A percentile compares a stretch with the other conserved stretches of the same genome.
Conservation (phyloP, 352 stramenopile species). For the Phytophthora pini region DNA sequence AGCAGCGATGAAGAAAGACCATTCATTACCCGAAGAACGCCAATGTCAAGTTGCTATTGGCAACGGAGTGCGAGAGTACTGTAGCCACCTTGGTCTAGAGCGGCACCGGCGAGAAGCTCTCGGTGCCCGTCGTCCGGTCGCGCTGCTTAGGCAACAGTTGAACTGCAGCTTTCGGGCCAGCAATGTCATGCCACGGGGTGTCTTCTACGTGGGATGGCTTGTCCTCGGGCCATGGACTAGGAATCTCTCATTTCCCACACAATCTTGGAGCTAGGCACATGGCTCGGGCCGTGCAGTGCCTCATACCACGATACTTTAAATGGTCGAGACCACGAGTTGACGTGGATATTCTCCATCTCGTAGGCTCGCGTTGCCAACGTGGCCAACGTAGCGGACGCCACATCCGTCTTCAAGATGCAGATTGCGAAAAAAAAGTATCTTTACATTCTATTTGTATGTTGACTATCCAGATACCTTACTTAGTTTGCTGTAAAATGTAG, state of each 20-base stretch:
- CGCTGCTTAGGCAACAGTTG: conserved; percentile 17
- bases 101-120: conserved; percentile 8
- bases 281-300: conserved; percentile 1
- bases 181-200: conserved; percentile 9
- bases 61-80: conserved; percentile 8
- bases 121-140: conserved; percentile 22
- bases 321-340: conserved; percentile 20
- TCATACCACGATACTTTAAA: conserved; percentile 18
- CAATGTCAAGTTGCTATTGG: neutral
- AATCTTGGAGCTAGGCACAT: too few species aligned
- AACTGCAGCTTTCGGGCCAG: conserved; percentile 23
- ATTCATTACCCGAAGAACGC: neutral
- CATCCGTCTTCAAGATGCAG: conserved; percentile 1
- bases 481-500: too few species aligned
- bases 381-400: neutral
- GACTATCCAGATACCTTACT: too few species aligned
- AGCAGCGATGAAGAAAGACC: neutral
- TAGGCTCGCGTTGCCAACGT: neutral
- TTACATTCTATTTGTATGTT: too few species aligned
- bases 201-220: conserved; percentile 19
- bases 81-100: conserved; percentile 13
- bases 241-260: conserved; percentile 6
- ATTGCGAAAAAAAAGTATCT: conserved; percentile 22
- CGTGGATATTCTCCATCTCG: neutral
- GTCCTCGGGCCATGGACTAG: conserved; percentile 15